A percentile compares a stretch with the other conserved stretches of the same genome.
Evolutionary conservation across 2,329 filamentous ascomycete species (phyloP).

Genomic region (Ophiostoma sp.): DNA sequence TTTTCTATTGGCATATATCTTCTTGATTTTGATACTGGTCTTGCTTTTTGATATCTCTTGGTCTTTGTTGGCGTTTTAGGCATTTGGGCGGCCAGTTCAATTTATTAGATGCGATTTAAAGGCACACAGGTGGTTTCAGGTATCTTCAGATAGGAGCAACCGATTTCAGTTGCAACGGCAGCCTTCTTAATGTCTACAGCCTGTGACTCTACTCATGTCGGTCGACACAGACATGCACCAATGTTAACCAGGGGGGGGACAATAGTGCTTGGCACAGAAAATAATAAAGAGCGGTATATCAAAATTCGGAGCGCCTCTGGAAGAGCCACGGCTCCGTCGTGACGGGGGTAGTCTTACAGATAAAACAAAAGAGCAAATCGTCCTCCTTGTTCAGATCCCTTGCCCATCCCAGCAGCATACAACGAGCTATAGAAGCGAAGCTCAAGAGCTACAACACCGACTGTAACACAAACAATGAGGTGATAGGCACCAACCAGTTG

Average conservation of each 20-base stretch:
- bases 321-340: neutral
- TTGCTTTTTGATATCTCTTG: neutral
- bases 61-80: slow-evolving; percentile 1
- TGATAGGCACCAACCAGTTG: too few relatives aligned
- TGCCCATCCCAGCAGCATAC: neutral
- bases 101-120: neutral
- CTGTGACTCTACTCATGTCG: too few relatives aligned
- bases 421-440: neutral
- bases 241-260: too few relatives aligned
- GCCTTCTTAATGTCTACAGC: neutral
- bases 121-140: neutral
- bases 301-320: neutral
- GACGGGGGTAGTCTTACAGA: neutral
- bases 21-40: neutral
- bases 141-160: slow-evolving; percentile 2
- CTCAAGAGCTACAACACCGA: neutral
- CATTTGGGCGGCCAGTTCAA: neutral
- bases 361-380: neutral
- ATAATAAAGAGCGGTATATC: slow-evolving; percentile 1
- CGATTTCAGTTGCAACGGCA: neutral
- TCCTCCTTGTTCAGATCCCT: neutral
- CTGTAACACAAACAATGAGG: too few relatives aligned
- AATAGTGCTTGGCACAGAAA: neutral
- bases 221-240: neutral
- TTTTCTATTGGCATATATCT: neutral